Evolutionary conservation across 1,284 basidiomycete species (phyloP).

Genomic region (Ceratobasidium sp.): DNA sequence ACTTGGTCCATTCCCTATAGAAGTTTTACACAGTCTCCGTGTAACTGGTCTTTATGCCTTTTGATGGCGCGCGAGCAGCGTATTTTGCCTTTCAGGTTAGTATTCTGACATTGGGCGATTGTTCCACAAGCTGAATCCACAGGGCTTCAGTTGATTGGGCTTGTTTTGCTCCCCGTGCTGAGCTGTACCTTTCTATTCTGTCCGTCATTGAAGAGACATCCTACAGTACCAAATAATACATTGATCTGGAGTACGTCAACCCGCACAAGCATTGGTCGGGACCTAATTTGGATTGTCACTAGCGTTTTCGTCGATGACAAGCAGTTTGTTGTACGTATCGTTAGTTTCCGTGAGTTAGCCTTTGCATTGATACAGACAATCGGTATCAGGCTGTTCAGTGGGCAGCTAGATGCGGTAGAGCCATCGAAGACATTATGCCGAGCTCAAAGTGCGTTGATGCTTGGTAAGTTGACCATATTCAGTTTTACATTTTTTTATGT

Average conservation of each 20-base stretch:
- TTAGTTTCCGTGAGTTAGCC: too few relatives aligned
- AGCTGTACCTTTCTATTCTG: conserved; percentile 17
- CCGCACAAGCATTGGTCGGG: too few relatives aligned
- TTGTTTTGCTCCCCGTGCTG: background rate
- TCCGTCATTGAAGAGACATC: conserved; percentile 25
- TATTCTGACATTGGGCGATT: too few relatives aligned
- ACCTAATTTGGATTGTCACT: too few relatives aligned
- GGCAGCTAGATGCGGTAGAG: conserved; percentile 3
- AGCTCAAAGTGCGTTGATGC: conserved; percentile 20
- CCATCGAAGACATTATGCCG: background rate
- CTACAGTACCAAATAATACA: conserved; percentile 15
- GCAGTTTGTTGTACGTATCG: conserved; percentile 4
- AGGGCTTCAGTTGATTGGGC: background rate
- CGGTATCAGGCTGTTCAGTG: background rate
- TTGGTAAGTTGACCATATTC: background rate
- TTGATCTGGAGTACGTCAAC: conserved; percentile 12
- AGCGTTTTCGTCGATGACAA: conserved; percentile 1
- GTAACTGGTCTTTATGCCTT: too few relatives aligned
- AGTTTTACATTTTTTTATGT: too few relatives aligned
- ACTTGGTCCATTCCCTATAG: too few relatives aligned
- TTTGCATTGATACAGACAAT: background rate
- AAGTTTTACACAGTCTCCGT: too few relatives aligned
- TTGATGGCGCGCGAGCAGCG: too few relatives aligned
- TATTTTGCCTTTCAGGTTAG: too few relatives aligned
- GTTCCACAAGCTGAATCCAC: too few relatives aligned